Percentiles rank a stretch among this genome's conserved stretches.
Conservation (phyloP, 768 basidiomycete genomes). For the Mycena alexandri region DNA sequence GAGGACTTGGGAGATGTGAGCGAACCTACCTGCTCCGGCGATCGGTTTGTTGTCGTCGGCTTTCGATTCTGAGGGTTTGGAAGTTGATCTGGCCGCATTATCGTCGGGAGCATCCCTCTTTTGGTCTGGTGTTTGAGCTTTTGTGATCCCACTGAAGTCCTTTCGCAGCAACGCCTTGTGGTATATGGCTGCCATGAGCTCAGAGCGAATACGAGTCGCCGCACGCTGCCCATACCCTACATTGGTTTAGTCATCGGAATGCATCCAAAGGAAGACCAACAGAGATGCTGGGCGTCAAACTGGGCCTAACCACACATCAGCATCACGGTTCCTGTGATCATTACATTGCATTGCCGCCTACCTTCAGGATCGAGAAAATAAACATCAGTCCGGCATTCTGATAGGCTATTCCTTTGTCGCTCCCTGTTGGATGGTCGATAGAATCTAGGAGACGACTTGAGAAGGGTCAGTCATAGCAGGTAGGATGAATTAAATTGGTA, state of each 20-base stretch:
- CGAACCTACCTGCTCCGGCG: slow-evolving; percentile 52
- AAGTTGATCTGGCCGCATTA: not conserved
- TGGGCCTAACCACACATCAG: slow-evolving; percentile 20
- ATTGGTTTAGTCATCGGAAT: slow-evolving; percentile 71
- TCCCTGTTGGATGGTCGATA: slow-evolving; percentile 58
- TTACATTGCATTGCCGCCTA: slow-evolving; percentile 17
- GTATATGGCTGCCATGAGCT: slow-evolving; percentile 89
- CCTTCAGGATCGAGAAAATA: slow-evolving; percentile 69
- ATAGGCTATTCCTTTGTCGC: slow-evolving; percentile 72
- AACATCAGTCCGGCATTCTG: slow-evolving; percentile 86
- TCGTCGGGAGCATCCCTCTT: not conserved
- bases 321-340: not conserved
- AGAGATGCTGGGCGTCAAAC: slow-evolving; percentile 34
- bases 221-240: slow-evolving; percentile 89
- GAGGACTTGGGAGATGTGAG: slow-evolving; percentile 55
- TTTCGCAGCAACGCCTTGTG: slow-evolving; percentile 88
- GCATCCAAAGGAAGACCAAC: slow-evolving; percentile 47
- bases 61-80: slow-evolving; percentile 32
- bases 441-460: slow-evolving; percentile 31
- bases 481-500: slow-evolving; percentile 43
- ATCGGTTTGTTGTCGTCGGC: slow-evolving; percentile 53
- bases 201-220: slow-evolving; percentile 75
- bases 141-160: slow-evolving; percentile 80
- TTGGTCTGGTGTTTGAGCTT: not conserved
- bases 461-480: not conserved